Conservation (phyloP, 306 rosid species). For the Arachis hypogaea region DNA sequence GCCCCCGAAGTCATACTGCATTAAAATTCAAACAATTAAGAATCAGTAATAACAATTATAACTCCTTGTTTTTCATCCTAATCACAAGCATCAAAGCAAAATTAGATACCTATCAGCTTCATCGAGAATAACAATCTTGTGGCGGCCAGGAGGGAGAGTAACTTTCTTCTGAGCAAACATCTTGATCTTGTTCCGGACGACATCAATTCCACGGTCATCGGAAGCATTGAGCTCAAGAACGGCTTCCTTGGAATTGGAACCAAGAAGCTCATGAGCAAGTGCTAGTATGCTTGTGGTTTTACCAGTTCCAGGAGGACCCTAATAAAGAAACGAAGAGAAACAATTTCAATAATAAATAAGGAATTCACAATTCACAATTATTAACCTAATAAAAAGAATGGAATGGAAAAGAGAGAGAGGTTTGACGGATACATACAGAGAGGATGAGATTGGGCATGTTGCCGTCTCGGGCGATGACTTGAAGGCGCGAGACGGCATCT, state of each 20-base stretch:
- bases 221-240: slow-evolving; percentile 95
- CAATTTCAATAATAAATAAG: background rate
- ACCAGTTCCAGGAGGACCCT: slow-evolving; percentile 99
- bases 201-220: slow-evolving; percentile 97
- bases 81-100: background rate
- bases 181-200: slow-evolving; percentile 95
- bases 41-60: background rate
- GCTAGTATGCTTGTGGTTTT: slow-evolving; percentile 96
- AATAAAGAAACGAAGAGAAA: background rate
- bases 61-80: too few relatives aligned
- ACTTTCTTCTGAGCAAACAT: slow-evolving; percentile 97
- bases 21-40: background rate
- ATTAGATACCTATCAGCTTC: slow-evolving; percentile 86
- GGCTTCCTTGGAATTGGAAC: slow-evolving; percentile 83
- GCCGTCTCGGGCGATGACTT: slow-evolving; percentile 94
- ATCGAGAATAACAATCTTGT: slow-evolving; percentile 86
- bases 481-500: slow-evolving; percentile 88
- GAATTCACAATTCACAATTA: background rate
- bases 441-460: slow-evolving; percentile 91
- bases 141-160: slow-evolving; percentile 78
- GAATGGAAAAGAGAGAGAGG: background rate
- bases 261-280: slow-evolving; percentile 87
- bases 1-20: slow-evolving; percentile 96
- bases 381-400: background rate
- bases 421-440: slow-evolving; percentile 43